These are phyloP conservation scores for Lineolata rhizophorae DNA, from an alignment of 495 filamentous ascomycete species.

Conservation along the genomic window DNA sequence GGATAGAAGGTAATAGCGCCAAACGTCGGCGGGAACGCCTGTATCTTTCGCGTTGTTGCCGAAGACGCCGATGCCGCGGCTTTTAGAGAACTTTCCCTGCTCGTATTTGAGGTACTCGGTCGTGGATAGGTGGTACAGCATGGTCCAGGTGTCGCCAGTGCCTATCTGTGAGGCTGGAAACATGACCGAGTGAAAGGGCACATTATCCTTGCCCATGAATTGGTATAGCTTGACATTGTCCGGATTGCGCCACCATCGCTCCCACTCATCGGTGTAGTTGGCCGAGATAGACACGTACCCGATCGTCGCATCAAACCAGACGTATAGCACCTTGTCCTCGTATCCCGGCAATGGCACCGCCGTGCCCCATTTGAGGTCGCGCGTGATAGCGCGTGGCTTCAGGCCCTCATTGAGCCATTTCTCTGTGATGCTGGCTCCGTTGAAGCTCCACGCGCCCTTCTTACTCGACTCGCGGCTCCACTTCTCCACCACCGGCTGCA, in stretches of 20 bases:
- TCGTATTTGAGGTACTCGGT: conserved; percentile 97
- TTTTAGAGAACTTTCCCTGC: conserved; percentile 89
- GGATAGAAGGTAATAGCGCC: conserved; percentile 81
- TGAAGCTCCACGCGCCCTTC: conserved; percentile 54
- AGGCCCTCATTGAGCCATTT: conserved; percentile 69
- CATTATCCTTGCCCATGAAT: conserved; percentile 97
- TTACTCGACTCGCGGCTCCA: conserved; percentile 40
- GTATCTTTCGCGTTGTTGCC: conserved; percentile 75
- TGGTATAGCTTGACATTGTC: conserved; percentile 81
- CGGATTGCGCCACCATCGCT: conserved; percentile 87
- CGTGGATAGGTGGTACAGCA: conserved; percentile 68
- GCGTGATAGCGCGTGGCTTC: conserved; percentile 69
- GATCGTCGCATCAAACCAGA: conserved; percentile 97
- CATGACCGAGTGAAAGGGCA: conserved; percentile 78
- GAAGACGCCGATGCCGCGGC: conserved; percentile 72
- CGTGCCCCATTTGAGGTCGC: conserved; percentile 80
- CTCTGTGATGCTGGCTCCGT: conserved; percentile 33
- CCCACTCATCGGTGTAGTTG: conserved; percentile 79
- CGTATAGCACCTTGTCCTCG: conserved; percentile 75
- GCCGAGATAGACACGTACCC: conserved; percentile 92
- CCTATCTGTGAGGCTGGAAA: conserved; percentile 79
- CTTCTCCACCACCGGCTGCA: conserved; percentile 46
- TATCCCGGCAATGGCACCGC: conserved; percentile 41
- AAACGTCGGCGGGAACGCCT: conserved; percentile 67
- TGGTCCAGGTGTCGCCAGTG: conserved; percentile 71